Percentiles rank a stretch among this genome's conserved stretches.
These are phyloP conservation scores for Ramalina peruviana DNA, from an alignment of 495 filamentous ascomycete species.

Conservation along the genomic window DNA sequence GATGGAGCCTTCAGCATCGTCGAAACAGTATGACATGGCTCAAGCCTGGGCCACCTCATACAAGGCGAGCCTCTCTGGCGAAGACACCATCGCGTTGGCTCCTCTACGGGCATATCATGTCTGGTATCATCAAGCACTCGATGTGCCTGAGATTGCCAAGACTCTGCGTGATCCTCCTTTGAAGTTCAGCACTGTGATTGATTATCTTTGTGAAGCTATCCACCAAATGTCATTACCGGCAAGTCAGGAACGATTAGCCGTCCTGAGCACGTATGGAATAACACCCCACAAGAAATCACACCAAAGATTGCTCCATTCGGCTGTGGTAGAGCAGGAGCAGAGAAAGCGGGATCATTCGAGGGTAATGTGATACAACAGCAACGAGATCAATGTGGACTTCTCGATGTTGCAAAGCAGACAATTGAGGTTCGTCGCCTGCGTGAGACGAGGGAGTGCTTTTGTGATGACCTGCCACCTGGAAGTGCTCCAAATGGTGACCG, in stretches of 20 bases:
- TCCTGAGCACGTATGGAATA: not conserved
- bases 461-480: no score
- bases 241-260: not conserved
- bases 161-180: slow-evolving; percentile 44
- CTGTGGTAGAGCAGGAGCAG: not conserved
- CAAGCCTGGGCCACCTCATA: slow-evolving; percentile 2
- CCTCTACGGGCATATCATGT: slow-evolving; percentile 47
- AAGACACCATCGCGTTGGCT: slow-evolving; percentile 11
- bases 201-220: slow-evolving; percentile 27
- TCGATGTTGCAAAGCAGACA: no score
- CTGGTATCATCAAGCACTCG: slow-evolving; percentile 37
- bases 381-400: no score
- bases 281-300: not conserved
- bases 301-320: not conserved
- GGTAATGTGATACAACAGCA: no score
- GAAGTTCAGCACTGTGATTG: slow-evolving; percentile 29
- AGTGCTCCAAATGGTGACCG: no score
- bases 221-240: not conserved
- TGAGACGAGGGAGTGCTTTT: no score
- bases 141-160: slow-evolving; percentile 29
- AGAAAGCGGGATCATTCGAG: no score
- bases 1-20: slow-evolving; percentile 14
- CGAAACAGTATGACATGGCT: slow-evolving; percentile 12
- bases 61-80: slow-evolving; percentile 3
- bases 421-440: no score